A percentile compares a stretch with the other conserved stretches of the same genome.
These are phyloP conservation scores for Apium graveolens DNA, from an alignment of 129 eudicot species.

Conservation along the genomic window DNA sequence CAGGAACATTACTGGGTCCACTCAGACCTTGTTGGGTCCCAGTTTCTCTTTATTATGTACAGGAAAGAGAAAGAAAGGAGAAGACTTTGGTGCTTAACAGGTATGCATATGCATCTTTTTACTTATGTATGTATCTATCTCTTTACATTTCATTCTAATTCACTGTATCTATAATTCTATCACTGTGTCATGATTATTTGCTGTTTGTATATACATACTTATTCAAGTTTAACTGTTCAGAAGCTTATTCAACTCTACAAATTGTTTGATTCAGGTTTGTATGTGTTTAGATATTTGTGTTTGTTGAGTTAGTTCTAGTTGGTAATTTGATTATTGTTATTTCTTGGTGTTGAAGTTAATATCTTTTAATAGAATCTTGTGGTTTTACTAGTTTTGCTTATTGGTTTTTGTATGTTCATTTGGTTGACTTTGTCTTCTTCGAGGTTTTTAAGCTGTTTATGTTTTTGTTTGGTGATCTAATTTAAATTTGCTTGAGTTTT, in stretches of 20 bases:
- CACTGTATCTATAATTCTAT: background rate
- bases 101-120: background rate
- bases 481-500: background rate
- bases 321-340: background rate
- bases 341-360: background rate
- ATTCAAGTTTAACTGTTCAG: background rate
- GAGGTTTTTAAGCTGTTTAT: background rate
- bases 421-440: background rate
- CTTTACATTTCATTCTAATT: background rate
- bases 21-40: background rate
- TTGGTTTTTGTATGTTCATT: background rate
- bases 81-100: conserved; percentile 1
- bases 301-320: background rate
- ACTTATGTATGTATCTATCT: too few relatives aligned
- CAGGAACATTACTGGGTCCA: background rate
- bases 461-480: background rate
- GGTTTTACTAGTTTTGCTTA: background rate
- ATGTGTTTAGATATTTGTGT: too few relatives aligned
- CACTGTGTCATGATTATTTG: background rate
- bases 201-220: background rate
- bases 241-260: background rate
- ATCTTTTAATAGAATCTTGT: background rate
- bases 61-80: background rate
- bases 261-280: background rate
- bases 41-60: background rate